These are phyloP conservation scores for Dactylonectria macrodidyma DNA, from an alignment of 2,329 filamentous ascomycete genomes.

Conservation along the genomic window DNA sequence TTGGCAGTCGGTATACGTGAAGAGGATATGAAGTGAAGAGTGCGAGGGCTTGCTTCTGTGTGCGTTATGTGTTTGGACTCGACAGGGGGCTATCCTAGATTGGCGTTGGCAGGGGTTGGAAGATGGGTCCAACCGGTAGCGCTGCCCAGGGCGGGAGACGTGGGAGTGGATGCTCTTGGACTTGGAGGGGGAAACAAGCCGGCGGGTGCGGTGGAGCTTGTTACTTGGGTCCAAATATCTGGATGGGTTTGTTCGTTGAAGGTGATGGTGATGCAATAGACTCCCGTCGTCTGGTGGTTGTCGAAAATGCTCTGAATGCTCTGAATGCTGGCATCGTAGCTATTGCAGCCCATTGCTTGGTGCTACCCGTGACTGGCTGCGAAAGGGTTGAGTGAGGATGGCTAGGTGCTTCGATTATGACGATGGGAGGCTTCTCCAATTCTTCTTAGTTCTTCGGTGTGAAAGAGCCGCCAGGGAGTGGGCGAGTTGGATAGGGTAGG, in stretches of 20 bases:
- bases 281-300: not conserved
- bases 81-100: conserved; percentile 49
- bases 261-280: conserved; percentile 12
- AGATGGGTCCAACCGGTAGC: conserved; percentile 21
- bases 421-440: not conserved
- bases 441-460: not conserved
- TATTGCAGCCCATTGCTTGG: not conserved
- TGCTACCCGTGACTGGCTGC: not conserved
- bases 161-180: conserved; percentile 23
- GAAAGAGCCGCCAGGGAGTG: not conserved
- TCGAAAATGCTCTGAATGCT: not conserved
- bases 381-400: not conserved
- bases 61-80: conserved; percentile 40
- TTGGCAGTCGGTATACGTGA: not conserved
- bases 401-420: not conserved
- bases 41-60: conserved; percentile 21
- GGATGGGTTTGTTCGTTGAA: conserved; percentile 29
- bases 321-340: not conserved
- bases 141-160: conserved; percentile 26
- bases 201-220: conserved; percentile 30
- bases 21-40: not conserved
- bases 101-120: conserved; percentile 40
- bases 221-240: conserved; percentile 28
- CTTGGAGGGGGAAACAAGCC: conserved; percentile 30
- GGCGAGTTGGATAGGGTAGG: not conserved